Conservation (phyloP, 352 stramenopile genomes). For the Peronospora destructor region DNA sequence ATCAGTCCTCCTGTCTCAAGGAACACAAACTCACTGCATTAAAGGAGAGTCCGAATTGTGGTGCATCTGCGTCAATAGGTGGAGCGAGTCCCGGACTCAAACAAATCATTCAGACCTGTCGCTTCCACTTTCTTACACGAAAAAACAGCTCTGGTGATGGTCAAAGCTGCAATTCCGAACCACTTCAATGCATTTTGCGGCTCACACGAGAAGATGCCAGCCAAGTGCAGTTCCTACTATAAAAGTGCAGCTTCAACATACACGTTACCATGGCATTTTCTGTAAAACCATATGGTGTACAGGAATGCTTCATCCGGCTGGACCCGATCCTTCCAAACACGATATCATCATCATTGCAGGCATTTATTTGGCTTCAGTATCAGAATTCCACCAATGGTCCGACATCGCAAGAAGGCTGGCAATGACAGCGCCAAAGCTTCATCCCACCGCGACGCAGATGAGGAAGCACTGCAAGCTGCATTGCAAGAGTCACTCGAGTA, state of each 20-base stretch:
- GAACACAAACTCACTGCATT: conserved; percentile 69
- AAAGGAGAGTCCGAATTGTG: conserved; percentile 26
- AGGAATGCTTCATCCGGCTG: no score
- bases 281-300: no score
- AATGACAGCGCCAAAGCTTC: conserved; percentile 11
- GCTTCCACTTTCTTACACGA: conserved; percentile 69
- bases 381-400: conserved; percentile 12
- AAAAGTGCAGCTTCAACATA: neutral
- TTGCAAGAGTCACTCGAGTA: conserved; percentile 59
- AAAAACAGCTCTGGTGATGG: conserved; percentile 31
- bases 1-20: conserved; percentile 81
- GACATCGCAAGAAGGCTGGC: conserved; percentile 13
- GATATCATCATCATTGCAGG: conserved; percentile 3
- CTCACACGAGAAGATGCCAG: conserved; percentile 75
- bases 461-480: conserved; percentile 60
- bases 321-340: neutral
- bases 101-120: conserved; percentile 80
- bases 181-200: conserved; percentile 52
- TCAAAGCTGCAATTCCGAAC: conserved; percentile 10
- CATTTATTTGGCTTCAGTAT: conserved; percentile 4
- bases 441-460: conserved; percentile 52
- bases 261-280: neutral
- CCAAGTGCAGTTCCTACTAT: conserved; percentile 77
- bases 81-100: conserved; percentile 61
- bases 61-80: conserved; percentile 43